These are phyloP conservation scores for Candida anutae DNA, from an alignment of 1,139 yeast species.

Conservation along the genomic window DNA sequence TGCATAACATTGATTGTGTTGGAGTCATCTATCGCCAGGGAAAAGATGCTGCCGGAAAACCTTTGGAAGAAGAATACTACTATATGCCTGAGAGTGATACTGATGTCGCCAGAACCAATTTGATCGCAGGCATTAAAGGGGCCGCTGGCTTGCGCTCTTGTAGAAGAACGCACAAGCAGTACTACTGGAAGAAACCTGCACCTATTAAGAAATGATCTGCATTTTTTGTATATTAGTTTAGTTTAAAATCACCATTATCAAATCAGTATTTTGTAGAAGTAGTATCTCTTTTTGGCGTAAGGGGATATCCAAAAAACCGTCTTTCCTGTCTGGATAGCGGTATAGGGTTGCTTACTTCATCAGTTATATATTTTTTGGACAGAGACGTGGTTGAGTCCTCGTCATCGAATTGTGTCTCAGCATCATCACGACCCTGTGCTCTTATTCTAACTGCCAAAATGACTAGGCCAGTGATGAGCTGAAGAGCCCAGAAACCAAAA, in stretches of 20 bases:
- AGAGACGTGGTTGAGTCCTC: background rate
- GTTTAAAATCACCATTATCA: too few relatives aligned
- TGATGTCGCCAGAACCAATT: conserved; percentile 57
- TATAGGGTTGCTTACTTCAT: conserved; percentile 22
- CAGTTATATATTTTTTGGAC: conserved; percentile 1
- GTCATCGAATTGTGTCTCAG: background rate
- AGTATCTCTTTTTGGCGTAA: too few relatives aligned
- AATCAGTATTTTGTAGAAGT: too few relatives aligned
- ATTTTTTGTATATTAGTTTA: conserved; percentile 5
- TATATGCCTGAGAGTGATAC: conserved; percentile 78
- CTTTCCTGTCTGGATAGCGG: conserved; percentile 22
- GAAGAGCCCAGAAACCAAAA: conserved; percentile 41
- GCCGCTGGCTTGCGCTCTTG: conserved; percentile 79
- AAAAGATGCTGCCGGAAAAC: conserved; percentile 94
- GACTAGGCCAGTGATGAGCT: conserved; percentile 29
- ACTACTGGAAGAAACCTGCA: conserved; percentile 76
- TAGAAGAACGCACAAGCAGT: conserved; percentile 89
- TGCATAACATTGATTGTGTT: conserved; percentile 46
- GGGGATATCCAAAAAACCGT: conserved; percentile 24
- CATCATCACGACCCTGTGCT: background rate
- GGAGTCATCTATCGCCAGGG: conserved; percentile 86
- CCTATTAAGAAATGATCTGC: conserved; percentile 29
- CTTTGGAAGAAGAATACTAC: conserved; percentile 87
- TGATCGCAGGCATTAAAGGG: conserved; percentile 76
- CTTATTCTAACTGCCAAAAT: conserved; percentile 9